phyloP scores from a whole-genome alignment of 768 basidiomycete genomes.

The Cystofilobasidium bisporidii region DNA sequence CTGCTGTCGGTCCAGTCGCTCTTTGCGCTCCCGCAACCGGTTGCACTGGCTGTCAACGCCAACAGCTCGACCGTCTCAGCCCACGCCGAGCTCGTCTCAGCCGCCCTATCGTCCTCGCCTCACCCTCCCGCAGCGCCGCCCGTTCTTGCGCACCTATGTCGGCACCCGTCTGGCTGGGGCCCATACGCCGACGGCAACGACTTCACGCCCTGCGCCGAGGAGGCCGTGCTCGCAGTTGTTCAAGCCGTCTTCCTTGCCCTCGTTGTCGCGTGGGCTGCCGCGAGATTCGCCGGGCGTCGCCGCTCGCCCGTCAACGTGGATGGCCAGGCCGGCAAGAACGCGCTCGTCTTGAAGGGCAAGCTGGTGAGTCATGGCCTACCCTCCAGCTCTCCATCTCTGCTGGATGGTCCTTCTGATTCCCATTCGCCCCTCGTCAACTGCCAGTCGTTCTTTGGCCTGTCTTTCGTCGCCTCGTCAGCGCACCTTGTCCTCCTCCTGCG shows the following conservation, averaged over 20 bases:
- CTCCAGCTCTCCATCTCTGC: too few relatives aligned
- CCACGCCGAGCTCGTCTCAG: too few relatives aligned
- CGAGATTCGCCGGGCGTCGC: neutral
- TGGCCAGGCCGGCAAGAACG: conserved; percentile 39
- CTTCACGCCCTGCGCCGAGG: conserved; percentile 70
- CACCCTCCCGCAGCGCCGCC: neutral
- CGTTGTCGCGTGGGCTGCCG: neutral
- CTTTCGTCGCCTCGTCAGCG: conserved; percentile 35
- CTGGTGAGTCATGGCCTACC: conserved; percentile 51
- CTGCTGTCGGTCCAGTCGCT: neutral
- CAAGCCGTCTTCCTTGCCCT: neutral
- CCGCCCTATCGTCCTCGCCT: neutral
- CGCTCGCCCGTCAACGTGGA: conserved; percentile 37
- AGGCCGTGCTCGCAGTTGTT: conserved; percentile 46
- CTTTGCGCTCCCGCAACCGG: neutral
- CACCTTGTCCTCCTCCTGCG: conserved; percentile 45
- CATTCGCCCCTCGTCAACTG: conserved; percentile 39
- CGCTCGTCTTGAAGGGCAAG: conserved; percentile 52
- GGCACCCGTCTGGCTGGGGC: conserved; percentile 54
- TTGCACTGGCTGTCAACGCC: neutral
- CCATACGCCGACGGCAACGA: conserved; percentile 60
- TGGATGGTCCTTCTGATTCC: neutral
- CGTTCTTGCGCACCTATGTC: neutral
- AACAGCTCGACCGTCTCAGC: neutral
- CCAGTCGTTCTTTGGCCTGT: conserved; percentile 28